Conservation (phyloP, 139 green algal genomes). For the Eudorina sp. region DNA sequence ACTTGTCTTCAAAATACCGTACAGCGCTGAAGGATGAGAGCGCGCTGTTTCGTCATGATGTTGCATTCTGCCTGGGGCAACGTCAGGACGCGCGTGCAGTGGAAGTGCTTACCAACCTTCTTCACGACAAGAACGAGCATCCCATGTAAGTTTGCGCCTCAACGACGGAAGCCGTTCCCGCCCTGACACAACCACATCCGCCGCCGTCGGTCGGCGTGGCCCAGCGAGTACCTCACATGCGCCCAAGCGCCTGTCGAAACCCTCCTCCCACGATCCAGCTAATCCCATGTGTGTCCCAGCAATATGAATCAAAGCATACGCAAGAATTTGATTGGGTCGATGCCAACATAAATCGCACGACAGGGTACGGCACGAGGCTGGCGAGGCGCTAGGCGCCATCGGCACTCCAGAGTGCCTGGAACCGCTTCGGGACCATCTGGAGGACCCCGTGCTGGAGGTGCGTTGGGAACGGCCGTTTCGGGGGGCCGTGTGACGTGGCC, state of each 20-base stretch:
- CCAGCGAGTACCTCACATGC: too few species aligned
- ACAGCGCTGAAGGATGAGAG: constrained; percentile 83
- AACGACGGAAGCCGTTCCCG: too few species aligned
- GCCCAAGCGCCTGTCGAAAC: too few species aligned
- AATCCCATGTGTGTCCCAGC: too few species aligned
- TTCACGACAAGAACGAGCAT: constrained; percentile 79
- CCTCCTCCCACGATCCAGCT: too few species aligned
- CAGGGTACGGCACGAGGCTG: constrained; percentile 93
- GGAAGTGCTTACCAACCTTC: constrained; percentile 66
- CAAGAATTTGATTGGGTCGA: too few species aligned
- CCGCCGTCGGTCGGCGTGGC: too few species aligned
- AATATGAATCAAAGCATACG: too few species aligned
- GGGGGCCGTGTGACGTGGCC: too few species aligned
- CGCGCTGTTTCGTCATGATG: constrained; percentile 90
- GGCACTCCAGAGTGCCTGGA: constrained; percentile 76
- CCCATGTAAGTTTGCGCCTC: constrained; percentile 86
- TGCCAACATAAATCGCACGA: too few species aligned
- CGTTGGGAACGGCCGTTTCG: constrained; percentile 18
- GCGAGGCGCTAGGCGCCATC: constrained; percentile 92
- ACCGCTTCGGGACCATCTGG: constrained; percentile 69
- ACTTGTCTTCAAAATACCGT: not conserved
- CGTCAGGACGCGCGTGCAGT: constrained; percentile 84
- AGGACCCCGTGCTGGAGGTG: constrained; percentile 74
- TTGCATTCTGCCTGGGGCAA: constrained; percentile 93
- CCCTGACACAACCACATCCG: too few species aligned